Percentiles rank a stretch among this genome's conserved stretches.
Evolutionary conservation across 108 stramenopile species (phyloP).

Genomic region (Parmales sp.): DNA sequence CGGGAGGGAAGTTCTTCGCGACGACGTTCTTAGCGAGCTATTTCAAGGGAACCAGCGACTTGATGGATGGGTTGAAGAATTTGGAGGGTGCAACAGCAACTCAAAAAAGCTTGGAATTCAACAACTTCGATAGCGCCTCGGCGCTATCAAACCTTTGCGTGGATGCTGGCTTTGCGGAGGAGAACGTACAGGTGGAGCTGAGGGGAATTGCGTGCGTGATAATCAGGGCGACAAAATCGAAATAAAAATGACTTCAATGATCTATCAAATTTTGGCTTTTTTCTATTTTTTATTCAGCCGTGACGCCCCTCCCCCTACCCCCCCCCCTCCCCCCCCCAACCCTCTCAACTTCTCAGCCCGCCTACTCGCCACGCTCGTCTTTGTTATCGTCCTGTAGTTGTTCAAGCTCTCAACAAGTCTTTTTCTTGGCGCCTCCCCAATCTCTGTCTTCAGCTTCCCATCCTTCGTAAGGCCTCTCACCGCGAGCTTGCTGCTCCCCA

Average conservation of each 20-base stretch:
- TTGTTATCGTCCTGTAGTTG: no score
- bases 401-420: not conserved
- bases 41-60: constrained; percentile 34
- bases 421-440: not conserved
- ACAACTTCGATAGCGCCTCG: constrained; percentile 63
- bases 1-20: constrained; percentile 85
- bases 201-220: constrained; percentile 58
- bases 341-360: no score
- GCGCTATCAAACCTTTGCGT: constrained; percentile 41
- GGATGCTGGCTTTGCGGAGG: constrained; percentile 56
- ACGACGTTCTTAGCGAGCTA: constrained; percentile 76
- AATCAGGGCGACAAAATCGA: constrained; percentile 27
- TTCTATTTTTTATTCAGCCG: no score
- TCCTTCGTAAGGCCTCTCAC: not conserved
- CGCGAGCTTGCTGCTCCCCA: not conserved
- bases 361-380: no score
- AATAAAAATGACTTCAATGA: no score
- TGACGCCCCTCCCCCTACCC: no score
- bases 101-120: constrained; percentile 59
- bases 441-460: not conserved
- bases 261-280: no score
- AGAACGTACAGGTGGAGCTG: constrained; percentile 58
- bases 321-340: no score
- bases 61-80: constrained; percentile 25
- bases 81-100: constrained; percentile 22